These are phyloP conservation scores for Amylocarpus encephaloides DNA, from an alignment of 2,329 filamentous ascomycete species.

Conservation along the genomic window DNA sequence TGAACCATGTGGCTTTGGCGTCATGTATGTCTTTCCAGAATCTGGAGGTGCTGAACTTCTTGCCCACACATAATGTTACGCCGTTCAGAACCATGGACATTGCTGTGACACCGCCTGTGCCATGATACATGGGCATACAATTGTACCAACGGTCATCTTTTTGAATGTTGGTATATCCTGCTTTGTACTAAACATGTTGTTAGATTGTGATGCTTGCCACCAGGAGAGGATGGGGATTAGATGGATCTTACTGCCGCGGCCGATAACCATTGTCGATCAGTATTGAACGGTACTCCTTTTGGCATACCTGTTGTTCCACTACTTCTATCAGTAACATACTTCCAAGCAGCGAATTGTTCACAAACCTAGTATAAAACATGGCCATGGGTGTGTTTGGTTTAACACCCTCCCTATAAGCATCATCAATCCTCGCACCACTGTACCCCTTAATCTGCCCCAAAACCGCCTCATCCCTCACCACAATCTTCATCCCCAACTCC, in stretches of 20 bases:
- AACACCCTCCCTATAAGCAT: slow-evolving; percentile 48
- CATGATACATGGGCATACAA: slow-evolving; percentile 73
- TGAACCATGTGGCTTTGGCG: slow-evolving; percentile 61
- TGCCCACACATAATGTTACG: slow-evolving; percentile 54
- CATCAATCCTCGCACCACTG: slow-evolving; percentile 45
- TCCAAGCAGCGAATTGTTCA: neutral
- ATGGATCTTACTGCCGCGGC: neutral
- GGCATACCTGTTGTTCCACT: slow-evolving; percentile 71
- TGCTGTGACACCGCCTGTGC: slow-evolving; percentile 48
- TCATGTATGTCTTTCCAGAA: slow-evolving; percentile 71
- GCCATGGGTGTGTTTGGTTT: slow-evolving; percentile 49
- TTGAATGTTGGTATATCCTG: slow-evolving; percentile 20
- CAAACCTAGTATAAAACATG: slow-evolving; percentile 62
- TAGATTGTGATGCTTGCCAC: neutral
- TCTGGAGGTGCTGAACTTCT: slow-evolving; percentile 59
- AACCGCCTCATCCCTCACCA: slow-evolving; percentile 44
- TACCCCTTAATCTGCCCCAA: slow-evolving; percentile 42
- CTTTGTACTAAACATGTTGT: neutral
- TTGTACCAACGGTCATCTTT: slow-evolving; percentile 60
- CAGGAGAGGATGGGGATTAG: neutral
- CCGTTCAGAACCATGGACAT: slow-evolving; percentile 32
- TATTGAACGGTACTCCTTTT: slow-evolving; percentile 61
- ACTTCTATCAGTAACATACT: neutral
- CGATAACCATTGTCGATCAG: slow-evolving; percentile 34
- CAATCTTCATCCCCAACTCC: slow-evolving; percentile 45